phyloP scores from a whole-genome alignment of 2,329 filamentous ascomycete genomes.

The Xylaria sp. region DNA sequence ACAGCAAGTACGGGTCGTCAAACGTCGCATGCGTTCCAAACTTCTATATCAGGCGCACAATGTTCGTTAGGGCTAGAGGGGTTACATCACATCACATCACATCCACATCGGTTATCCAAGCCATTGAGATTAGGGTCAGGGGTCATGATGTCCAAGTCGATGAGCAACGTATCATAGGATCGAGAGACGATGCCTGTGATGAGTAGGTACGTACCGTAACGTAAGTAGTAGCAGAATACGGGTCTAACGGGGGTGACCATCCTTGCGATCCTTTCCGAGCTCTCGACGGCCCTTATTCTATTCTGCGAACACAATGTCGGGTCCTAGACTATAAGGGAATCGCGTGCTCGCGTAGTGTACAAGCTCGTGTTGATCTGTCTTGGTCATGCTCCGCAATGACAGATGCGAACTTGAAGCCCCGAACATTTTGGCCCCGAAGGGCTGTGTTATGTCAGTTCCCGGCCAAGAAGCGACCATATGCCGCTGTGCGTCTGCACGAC shows the following conservation, averaged over 20 bases:
- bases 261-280: conserved; percentile 22
- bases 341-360: background rate
- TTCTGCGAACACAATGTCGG: conserved; percentile 6
- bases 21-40: conserved; percentile 18
- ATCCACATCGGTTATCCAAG: conserved; percentile 11
- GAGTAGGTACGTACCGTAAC: background rate
- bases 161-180: background rate
- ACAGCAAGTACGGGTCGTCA: conserved; percentile 14
- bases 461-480: background rate
- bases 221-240: conserved; percentile 6
- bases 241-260: conserved; percentile 10
- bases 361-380: conserved; percentile 1
- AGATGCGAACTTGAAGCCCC: conserved; percentile 1
- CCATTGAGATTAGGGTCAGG: background rate
- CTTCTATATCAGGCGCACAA: conserved; percentile 21
- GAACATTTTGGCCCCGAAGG: background rate
- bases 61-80: conserved; percentile 1
- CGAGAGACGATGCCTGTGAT: background rate
- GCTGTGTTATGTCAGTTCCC: background rate
- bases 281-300: conserved; percentile 15
- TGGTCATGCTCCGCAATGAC: background rate
- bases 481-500: background rate
- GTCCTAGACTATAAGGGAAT: background rate
- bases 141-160: conserved; percentile 2
- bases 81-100: no score